Evolutionary conservation across 2,329 filamentous ascomycete species (phyloP), one percentile per base, ranked within the genome.

Genomic region (Hyphodiscus sp.): DNA sequence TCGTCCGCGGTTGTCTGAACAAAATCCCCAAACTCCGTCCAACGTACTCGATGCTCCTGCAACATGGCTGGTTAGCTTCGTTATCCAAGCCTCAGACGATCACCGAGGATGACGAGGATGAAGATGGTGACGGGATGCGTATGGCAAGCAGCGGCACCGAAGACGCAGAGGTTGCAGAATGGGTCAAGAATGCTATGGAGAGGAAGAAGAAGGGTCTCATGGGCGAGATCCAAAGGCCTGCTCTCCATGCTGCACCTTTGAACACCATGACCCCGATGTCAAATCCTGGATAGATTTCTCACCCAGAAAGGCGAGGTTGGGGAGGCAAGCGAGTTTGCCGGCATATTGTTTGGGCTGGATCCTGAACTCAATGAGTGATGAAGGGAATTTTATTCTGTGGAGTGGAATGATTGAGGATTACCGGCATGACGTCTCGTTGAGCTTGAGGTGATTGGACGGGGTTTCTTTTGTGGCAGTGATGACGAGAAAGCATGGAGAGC

Each of bases 1-100:
- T 99, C 72, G 92, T 99, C 20, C 79, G 81, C 41, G 86, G 86
- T 45, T 97, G 94, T 69, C 77, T 99, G 46, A 91, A 96, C 76
- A 99, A 99, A 71, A 87, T 89, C 20, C 89, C 94, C 9, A 88
- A 89, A 62, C 81, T 95, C 55, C 84, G 94, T n/a, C 92, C 91
- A n/a, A 94, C 88, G 0, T 99, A 99, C 68, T 83, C 86, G 49
- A 91, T 89, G 77, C 80, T 99, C 5, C 78, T 99, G 11, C 83
- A 89, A 64, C 92, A 97, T 67, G 83, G 89, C 26, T 99, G 94
- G 94, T 78, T 99, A 5, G 79, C 83, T 9, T 77, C 82, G 1
- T 76, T 96, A 41, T 81, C 85, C 58, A 87, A 91, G 61, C 89
- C 89, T 1, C 78, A 83, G n/a, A 87, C 83, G 1, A 89, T 91